Evolutionary conservation across 345 rosid genomes (phyloP), one percentile per base, ranked within the genome.

Genomic region (Citrus glauca): DNA sequence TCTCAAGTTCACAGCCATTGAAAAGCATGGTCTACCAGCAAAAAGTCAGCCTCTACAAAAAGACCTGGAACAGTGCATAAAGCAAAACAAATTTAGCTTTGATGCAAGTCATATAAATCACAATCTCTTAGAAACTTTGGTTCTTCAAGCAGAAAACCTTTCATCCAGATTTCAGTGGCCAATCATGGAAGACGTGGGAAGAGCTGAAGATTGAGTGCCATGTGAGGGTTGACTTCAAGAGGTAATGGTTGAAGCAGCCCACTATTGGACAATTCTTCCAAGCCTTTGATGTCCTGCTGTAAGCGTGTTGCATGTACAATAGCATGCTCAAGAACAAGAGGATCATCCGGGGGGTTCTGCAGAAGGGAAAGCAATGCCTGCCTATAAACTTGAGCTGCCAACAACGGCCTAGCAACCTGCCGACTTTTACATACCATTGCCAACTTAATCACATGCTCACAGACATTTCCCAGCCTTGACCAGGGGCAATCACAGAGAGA

Each of bases 391-490:
- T 80, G 88, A 72, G 88, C 79, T 24, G 80, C 81, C 75, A 86
- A 71, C 40, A 86, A 74, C 16, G 89, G 89, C 83, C 89, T 79
- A 6, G 88, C 87, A 76, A 86, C 79, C 79, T 85, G 91, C 69
- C 86, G 80, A 61, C 48, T 83, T 82, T 87, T 86, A 70, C 86
- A 83, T 30, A 86, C 59, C 59, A 86, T 83, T 24, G 89, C 86
- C 78, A 85, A 86, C 87, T 86, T 88, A 63, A 88, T 72, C 48
- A 86, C 83, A 69, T 88, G 91, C 85, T 88, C 76, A 63, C 90
- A 88, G 32, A 87, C 77, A 82, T 88, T 88, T 77, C 90, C 91
- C 25, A 16, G 71, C 68, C 81, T 79, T 35, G 90, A 85, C 83
- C 86, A 82, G 61, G 74, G 61, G 59, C 91, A 88, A 68, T 86